Evolutionary conservation across 2,329 filamentous ascomycete species (phyloP).

Genomic region (Penicillium thymicola): DNA sequence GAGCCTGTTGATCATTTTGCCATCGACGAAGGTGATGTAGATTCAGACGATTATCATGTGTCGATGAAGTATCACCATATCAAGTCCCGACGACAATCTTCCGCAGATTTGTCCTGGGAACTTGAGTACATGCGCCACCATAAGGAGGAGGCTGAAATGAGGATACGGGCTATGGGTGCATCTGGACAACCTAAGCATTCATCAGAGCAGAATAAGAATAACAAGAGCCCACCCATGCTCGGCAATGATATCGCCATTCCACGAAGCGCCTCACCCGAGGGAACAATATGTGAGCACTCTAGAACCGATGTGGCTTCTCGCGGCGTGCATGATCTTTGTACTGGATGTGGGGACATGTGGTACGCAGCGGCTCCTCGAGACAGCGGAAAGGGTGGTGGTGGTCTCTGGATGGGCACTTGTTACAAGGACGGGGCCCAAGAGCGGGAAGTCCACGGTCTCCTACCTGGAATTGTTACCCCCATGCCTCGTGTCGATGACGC

Average conservation of each 20-base stretch:
- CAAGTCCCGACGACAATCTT: constrained; percentile 43
- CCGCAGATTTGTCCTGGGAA: constrained; percentile 62
- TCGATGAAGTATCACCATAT: constrained; percentile 26
- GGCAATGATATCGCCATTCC: constrained; percentile 78
- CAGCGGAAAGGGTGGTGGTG: constrained; percentile 33
- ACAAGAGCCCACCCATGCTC: constrained; percentile 77
- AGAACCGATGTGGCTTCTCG: constrained; percentile 56
- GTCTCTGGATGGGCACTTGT: constrained; percentile 46
- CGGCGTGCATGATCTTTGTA: constrained; percentile 49
- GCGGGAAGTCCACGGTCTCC: constrained; percentile 10
- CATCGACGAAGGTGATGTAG: constrained; percentile 41
- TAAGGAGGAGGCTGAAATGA: constrained; percentile 60
- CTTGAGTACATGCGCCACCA: constrained; percentile 77
- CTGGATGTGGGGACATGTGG: constrained; percentile 66
- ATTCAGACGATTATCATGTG: constrained; percentile 29
- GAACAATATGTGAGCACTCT: constrained; percentile 77
- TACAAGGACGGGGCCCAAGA: constrained; percentile 22
- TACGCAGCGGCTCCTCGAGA: constrained; percentile 62
- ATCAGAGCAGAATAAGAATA: constrained; percentile 56
- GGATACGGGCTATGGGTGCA: constrained; percentile 35
- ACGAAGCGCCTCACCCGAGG: constrained; percentile 75
- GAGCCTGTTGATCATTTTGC: constrained; percentile 49
- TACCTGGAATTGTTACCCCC: constrained; percentile 28
- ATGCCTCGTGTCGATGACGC: constrained; percentile 17
- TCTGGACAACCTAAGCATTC: constrained; percentile 28